Evolutionary conservation across 345 rosid species (phyloP).

Genomic region (Carallia brachiata): DNA sequence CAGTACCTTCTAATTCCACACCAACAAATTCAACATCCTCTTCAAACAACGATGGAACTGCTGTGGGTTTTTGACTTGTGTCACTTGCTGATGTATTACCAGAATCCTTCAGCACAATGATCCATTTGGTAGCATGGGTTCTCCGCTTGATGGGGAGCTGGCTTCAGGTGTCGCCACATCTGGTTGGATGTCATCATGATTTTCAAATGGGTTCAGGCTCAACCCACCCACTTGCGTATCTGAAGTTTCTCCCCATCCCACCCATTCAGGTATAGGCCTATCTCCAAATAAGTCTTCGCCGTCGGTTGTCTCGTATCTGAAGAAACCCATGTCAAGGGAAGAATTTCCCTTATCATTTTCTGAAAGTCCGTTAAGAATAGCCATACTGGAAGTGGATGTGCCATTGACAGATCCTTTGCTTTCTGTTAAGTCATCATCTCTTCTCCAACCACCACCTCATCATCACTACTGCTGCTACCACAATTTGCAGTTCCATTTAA

Average conservation of each 20-base stretch:
- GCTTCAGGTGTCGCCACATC: slow-evolving; percentile 36
- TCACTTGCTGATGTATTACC: slow-evolving; percentile 39
- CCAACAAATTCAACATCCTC: slow-evolving; percentile 98
- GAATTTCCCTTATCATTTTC: slow-evolving; percentile 38
- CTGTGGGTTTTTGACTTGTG: slow-evolving; percentile 37
- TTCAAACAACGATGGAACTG: slow-evolving; percentile 67
- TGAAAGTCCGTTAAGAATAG: slow-evolving; percentile 30
- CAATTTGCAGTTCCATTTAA: slow-evolving; percentile 57
- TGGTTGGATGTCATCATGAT: slow-evolving; percentile 32
- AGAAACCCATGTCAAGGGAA: slow-evolving; percentile 40
- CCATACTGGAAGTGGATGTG: slow-evolving; percentile 49
- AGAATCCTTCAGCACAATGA: slow-evolving; percentile 32
- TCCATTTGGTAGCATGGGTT: slow-evolving; percentile 57
- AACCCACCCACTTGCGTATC: slow-evolving; percentile 58
- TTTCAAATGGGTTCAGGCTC: slow-evolving; percentile 64
- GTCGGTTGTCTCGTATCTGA: slow-evolving; percentile 54
- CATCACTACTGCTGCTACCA: slow-evolving; percentile 80
- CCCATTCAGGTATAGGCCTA: slow-evolving; percentile 78
- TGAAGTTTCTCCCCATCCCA: slow-evolving; percentile 70
- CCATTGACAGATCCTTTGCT: slow-evolving; percentile 39
- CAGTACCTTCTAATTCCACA: slow-evolving; percentile 81
- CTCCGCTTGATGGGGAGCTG: slow-evolving; percentile 36
- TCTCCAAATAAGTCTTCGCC: slow-evolving; percentile 54
- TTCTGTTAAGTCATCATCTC: slow-evolving; percentile 58
- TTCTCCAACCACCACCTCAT: slow-evolving; percentile 88